Evolutionary conservation across 305 asterid genomes (phyloP).

Genomic region (Fraxinus paxiana): DNA sequence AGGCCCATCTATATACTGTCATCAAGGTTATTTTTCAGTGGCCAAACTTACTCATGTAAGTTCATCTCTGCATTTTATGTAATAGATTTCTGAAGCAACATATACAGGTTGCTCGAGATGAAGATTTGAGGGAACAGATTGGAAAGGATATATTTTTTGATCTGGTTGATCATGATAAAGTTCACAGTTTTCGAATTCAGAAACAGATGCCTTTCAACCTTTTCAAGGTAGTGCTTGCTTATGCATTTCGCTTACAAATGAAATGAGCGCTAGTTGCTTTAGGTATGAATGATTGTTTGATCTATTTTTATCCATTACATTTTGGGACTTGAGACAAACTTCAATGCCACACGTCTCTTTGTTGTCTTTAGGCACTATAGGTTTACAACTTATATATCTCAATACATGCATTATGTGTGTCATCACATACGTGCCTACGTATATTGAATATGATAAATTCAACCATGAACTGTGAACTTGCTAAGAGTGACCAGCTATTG

Average conservation of each 20-base stretch:
- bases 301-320: background rate
- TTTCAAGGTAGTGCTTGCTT: slow-evolving; percentile 44
- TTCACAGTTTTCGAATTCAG: slow-evolving; percentile 81
- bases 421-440: background rate
- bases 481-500: background rate
- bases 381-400: background rate
- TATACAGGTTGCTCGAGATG: slow-evolving; percentile 90
- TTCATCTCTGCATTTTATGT: slow-evolving; percentile 22
- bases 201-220: slow-evolving; percentile 70
- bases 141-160: slow-evolving; percentile 90
- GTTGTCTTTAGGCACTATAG: background rate
- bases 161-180: slow-evolving; percentile 94
- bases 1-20: slow-evolving; percentile 90
- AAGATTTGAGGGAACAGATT: slow-evolving; percentile 78
- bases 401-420: background rate
- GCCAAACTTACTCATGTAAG: background rate
- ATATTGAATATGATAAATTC: background rate
- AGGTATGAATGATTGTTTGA: background rate
- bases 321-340: background rate
- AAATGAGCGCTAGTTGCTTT: background rate
- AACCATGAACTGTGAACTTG: background rate
- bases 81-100: slow-evolving; percentile 22
- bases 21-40: slow-evolving; percentile 58
- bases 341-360: background rate
- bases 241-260: background rate